Base-by-base conservation (phyloP, 2,329 filamentous ascomycete genomes). In the Fusarium duplospermum region DNA sequence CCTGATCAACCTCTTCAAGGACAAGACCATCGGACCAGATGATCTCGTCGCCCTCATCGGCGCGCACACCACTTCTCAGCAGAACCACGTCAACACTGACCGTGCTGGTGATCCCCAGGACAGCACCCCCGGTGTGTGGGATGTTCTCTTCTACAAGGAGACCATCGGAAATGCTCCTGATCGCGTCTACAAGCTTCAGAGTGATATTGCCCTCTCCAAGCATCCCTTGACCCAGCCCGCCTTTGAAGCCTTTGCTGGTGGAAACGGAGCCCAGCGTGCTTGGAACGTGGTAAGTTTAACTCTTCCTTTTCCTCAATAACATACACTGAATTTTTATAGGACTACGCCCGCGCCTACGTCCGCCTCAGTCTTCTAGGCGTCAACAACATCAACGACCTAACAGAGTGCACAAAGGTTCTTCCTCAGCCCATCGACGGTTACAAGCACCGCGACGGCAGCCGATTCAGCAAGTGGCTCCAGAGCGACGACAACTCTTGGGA, bases 291-390 rank as follows among this genome's bases (percentile, higher is more conserved):
- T 86, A 74, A 79, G 81, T 66, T 60, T 20, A 16, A 36, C 2
- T 6, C 13, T 20, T 33, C 4, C 16, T 13, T 20, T 13, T 13
- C 13, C 1, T 36, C 1, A 18, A 2, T 8, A 38, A n/a, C 22
- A 4, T 13, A 0, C 7, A 20, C 66, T 76, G 52, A 76, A n/a
- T 67, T 0, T 4, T 2, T 24, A 22, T 16, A 86, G 84, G 87
- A 86, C 52, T 90, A 88, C 64, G 84, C 87, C 2, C 82, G 83
- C 38, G 88, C 86, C 14, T 90, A 90, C 73, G 83, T 89, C 52
- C 86, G 88, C 24, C 81, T 90, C 40, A 87, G 85, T 35, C 80
- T 90, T 4, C 84, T 90, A 13, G 89, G 88, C 4, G 87, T 90
- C 16, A 84, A 87, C 75, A 89, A 89, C 75, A 87, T 90, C 78